phyloP scores from a whole-genome alignment of 2,329 filamentous ascomycete genomes.

The Myriosclerotinia duriaeana region DNA sequence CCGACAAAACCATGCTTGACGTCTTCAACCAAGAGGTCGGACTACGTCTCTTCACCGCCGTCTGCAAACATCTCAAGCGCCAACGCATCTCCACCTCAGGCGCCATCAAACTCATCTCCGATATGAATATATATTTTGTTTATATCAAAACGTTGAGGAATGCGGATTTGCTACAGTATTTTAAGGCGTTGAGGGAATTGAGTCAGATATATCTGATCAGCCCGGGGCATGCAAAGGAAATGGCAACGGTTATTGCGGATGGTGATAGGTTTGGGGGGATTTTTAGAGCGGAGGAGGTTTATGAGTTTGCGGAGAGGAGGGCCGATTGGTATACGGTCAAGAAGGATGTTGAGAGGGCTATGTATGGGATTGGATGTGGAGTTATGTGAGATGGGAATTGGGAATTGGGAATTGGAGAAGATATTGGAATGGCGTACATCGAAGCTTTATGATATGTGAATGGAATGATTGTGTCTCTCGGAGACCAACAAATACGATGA shows the following conservation, averaged over 20 bases:
- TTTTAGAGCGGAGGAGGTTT: constrained; percentile 93
- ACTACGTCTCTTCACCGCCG: constrained; percentile 81
- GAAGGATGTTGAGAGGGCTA: constrained; percentile 85
- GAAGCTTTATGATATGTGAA: constrained; percentile 1
- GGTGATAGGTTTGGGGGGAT: constrained; percentile 86
- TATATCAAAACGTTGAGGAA: constrained; percentile 83
- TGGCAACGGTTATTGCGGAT: constrained; percentile 93
- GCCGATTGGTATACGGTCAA: constrained; percentile 95
- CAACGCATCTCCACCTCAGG: constrained; percentile 89
- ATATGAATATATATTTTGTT: constrained; percentile 90
- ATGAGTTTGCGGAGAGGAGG: constrained; percentile 90
- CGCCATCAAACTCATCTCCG: constrained; percentile 88
- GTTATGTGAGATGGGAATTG: constrained; percentile 43
- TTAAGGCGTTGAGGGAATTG: constrained; percentile 85
- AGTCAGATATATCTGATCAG: constrained; percentile 96
- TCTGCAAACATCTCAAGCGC: constrained; percentile 97
- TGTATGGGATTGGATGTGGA: constrained; percentile 90
- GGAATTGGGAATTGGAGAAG: not conserved
- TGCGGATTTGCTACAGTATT: constrained; percentile 81
- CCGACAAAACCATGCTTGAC: constrained; percentile 96
- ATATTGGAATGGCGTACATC: constrained; percentile 2
- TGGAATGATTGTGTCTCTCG: constrained; percentile 1
- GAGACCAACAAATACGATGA: not conserved
- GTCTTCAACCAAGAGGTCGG: constrained; percentile 99
- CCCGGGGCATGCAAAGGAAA: constrained; percentile 81